A percentile compares a stretch with the other conserved stretches of the same genome.
phyloP scores from a whole-genome alignment of 2,329 filamentous ascomycete species.

The Neopestalotiopsis sp. region DNA sequence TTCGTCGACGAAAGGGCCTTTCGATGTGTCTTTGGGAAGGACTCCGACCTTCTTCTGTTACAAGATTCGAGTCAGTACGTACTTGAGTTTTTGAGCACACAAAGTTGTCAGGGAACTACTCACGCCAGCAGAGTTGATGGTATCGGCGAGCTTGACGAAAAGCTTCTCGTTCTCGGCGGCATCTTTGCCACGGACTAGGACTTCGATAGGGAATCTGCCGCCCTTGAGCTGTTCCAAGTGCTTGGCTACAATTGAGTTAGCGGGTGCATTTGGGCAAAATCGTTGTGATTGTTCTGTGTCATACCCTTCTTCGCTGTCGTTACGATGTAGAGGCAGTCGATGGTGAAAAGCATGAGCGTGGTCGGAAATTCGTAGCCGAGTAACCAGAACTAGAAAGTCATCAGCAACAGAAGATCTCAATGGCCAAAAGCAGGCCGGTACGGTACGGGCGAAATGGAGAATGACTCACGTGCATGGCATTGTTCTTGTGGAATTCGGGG shows the following conservation, averaged over 20 bases:
- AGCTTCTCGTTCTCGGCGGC: slow-evolving; percentile 89
- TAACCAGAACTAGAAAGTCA: slow-evolving; percentile 81
- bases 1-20: slow-evolving; percentile 91
- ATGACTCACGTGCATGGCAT: slow-evolving; percentile 85
- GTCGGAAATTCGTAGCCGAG: slow-evolving; percentile 98
- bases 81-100: slow-evolving; percentile 15
- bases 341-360: slow-evolving; percentile 90
- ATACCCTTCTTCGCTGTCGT: slow-evolving; percentile 97
- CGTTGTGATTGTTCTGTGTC: slow-evolving; percentile 14
- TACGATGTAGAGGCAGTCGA: slow-evolving; percentile 87
- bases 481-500: slow-evolving; percentile 91
- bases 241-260: slow-evolving; percentile 68
- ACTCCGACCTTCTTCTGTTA: slow-evolving; percentile 80
- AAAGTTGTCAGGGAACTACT: slow-evolving; percentile 42
- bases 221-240: slow-evolving; percentile 92
- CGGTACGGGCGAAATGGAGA: neutral
- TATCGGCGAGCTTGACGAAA: slow-evolving; percentile 81
- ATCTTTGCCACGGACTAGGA: slow-evolving; percentile 91
- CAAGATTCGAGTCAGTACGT: slow-evolving; percentile 20
- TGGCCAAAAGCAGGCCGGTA: neutral
- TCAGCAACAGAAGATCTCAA: slow-evolving; percentile 16
- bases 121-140: slow-evolving; percentile 83
- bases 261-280: slow-evolving; percentile 24
- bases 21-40: slow-evolving; percentile 81
- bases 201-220: slow-evolving; percentile 90